phyloP scores from a whole-genome alignment of 139 green algal genomes.

The Dunaliella sp. region DNA sequence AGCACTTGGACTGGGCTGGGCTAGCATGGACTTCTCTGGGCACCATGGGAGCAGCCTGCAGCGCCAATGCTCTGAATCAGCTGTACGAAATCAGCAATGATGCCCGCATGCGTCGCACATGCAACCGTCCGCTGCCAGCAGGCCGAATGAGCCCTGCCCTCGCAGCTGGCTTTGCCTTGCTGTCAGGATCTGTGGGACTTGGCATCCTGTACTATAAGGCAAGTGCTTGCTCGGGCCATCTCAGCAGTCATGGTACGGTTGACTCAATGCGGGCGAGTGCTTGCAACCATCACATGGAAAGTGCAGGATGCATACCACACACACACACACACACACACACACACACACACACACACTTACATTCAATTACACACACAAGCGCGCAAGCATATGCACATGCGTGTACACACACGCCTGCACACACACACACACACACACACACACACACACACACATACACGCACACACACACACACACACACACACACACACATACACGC shows the following conservation, averaged over 20 bases:
- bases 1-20: constrained; percentile 61
- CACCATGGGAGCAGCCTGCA: constrained; percentile 80
- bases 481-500: no score
- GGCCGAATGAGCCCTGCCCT: constrained; percentile 68
- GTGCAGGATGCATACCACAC: no score
- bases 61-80: constrained; percentile 97
- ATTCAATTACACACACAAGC: no score
- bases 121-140: constrained; percentile 82
- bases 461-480: no score
- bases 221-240: background rate
- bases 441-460: no score
- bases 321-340: no score
- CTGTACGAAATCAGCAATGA: constrained; percentile 86
- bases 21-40: constrained; percentile 83
- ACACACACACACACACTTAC: no score
- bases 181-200: constrained; percentile 67
- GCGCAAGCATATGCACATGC: background rate
- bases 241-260: no score
- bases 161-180: constrained; percentile 79
- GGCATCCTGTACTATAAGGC: constrained; percentile 69
- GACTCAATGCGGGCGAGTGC: no score
- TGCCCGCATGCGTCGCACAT: constrained; percentile 85
- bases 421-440: background rate
- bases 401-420: background rate
- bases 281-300: no score